Base-by-base conservation (phyloP, 192 early-diverging fungal genomes). In the Coemansia sp. region DNA sequence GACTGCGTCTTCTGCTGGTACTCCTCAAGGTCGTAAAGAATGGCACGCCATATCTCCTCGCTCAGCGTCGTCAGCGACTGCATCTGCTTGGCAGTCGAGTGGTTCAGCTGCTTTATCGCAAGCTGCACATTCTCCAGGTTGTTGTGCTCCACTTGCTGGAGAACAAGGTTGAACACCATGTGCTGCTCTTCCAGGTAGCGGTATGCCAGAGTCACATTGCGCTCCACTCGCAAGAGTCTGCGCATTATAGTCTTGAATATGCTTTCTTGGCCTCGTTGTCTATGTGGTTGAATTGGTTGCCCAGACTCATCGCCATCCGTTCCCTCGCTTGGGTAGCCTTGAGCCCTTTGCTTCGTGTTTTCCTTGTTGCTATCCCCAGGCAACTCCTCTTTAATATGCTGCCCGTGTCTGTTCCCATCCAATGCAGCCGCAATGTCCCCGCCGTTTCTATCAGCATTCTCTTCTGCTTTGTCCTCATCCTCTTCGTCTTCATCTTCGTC, bases 241-340 rank as follows among this genome's bases (percentile, higher is more conserved):
- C 92, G 94, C 85, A 94, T 89, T 40, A 98, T 95, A 8, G 90
- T 94, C 60, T 96, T 95, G 76, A 93, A 96, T 41, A 96, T 90
- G 40, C 88, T 91, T 52, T 93, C 94, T 66, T 95, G 92, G 12
- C 87, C 87, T 42, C 62, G 58, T 42, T 49, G 71, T 9, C 32
- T 61, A 37, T 61, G 52, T 26, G 42, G 16, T 11, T 12, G 3
- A 60, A 64, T 3, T 66, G 66, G 12, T 45, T 52, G 26, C 63
- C 46, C 37, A 22, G 26, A 49, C 58, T 62, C 68, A 61, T 19
- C 47, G 39, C 63, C 7, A 18, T n/a, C 15, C 39, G 56, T 5
- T 21, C 39, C 37, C 16, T 40, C 7, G 13, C 13, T 36, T 58
- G 8, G 32, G 16, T 13, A 22, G 18, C 7, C 40, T 6, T 43